These are phyloP conservation scores for Reutealis trisperma DNA, from an alignment of 345 rosid genomes.

Conservation along the genomic window DNA sequence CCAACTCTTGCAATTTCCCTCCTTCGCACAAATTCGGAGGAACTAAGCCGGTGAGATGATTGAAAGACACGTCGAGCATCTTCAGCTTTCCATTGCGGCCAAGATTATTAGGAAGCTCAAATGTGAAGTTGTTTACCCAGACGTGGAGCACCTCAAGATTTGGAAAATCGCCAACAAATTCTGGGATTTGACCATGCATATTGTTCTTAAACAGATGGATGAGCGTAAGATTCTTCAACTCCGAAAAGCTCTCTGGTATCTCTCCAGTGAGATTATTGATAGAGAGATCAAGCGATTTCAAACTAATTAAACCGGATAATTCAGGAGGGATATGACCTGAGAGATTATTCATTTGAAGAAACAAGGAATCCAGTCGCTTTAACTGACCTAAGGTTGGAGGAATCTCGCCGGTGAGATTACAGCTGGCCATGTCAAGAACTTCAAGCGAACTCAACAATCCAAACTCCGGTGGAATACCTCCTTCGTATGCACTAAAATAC, in stretches of 20 bases:
- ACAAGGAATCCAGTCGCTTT: constrained; percentile 56
- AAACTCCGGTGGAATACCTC: constrained; percentile 75
- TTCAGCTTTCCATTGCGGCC: constrained; percentile 66
- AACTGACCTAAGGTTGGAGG: constrained; percentile 62
- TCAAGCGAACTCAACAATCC: constrained; percentile 59
- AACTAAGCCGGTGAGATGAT: constrained; percentile 72
- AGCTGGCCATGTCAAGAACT: constrained; percentile 63
- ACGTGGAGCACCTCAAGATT: constrained; percentile 61
- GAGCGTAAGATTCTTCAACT: constrained; percentile 50
- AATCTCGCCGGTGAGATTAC: constrained; percentile 72
- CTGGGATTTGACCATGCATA: constrained; percentile 66
- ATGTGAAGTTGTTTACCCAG: constrained; percentile 82
- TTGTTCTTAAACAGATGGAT: constrained; percentile 66
- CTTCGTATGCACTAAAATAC: constrained; percentile 54
- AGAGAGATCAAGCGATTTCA: constrained; percentile 78
- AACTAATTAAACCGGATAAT: constrained; percentile 58
- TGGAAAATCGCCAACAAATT: constrained; percentile 65
- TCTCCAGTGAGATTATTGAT: constrained; percentile 64
- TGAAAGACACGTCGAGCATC: constrained; percentile 59
- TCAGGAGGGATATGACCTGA: constrained; percentile 73
- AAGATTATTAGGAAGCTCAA: constrained; percentile 58
- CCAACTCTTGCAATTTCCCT: constrained; percentile 45
- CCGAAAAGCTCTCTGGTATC: constrained; percentile 61
- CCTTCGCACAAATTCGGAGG: constrained; percentile 74
- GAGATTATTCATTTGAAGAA: constrained; percentile 70